Conservation (phyloP, 2,329 filamentous ascomycete genomes). For the Penicillium aurantiogriseum region DNA sequence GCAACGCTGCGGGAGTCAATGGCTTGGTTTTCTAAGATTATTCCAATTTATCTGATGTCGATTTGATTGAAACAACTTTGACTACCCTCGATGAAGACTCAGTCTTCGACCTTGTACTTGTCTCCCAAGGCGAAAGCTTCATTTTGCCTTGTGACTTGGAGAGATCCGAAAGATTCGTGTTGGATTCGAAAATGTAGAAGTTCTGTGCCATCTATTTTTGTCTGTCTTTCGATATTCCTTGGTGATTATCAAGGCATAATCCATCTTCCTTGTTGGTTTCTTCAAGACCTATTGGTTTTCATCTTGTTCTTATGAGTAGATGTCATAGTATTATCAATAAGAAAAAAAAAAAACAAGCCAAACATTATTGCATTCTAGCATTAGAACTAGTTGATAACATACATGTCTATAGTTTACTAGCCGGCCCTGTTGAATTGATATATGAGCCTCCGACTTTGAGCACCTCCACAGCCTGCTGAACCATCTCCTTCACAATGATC, state of each 20-base stretch:
- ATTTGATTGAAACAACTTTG: constrained; percentile 10
- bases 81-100: constrained; percentile 7
- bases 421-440: constrained; percentile 40
- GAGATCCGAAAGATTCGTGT: background rate
- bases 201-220: background rate
- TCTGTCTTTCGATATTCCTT: background rate
- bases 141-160: background rate
- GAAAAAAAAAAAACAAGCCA: constrained; percentile 11
- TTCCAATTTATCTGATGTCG: constrained; percentile 1
- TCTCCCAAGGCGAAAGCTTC: background rate
- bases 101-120: background rate
- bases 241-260: background rate
- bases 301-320: constrained; percentile 4
- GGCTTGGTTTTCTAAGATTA: constrained; percentile 27
- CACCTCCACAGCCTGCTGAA: constrained; percentile 68
- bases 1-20: constrained; percentile 45
- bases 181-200: background rate
- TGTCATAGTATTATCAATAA: constrained; percentile 10
- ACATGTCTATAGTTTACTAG: constrained; percentile 46
- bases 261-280: background rate
- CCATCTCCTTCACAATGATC: constrained; percentile 89
- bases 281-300: background rate
- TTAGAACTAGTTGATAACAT: background rate
- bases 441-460: constrained; percentile 63
- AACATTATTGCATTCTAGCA: background rate